Base-by-base conservation (phyloP, 1,284 basidiomycete genomes). In the Agaricales sp. region DNA sequence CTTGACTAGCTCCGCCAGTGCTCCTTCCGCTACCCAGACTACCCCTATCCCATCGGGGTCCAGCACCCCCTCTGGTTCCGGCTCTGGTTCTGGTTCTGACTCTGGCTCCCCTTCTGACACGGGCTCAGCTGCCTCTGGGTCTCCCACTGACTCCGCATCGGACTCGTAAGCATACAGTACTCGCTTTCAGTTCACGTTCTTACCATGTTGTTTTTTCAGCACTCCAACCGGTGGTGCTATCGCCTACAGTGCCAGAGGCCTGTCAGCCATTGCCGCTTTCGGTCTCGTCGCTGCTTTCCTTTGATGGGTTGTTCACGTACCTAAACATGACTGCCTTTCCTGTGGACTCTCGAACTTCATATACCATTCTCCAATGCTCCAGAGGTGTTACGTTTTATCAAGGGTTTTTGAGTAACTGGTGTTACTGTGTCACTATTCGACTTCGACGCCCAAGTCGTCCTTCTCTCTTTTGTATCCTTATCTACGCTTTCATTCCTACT, bases 251-350 rank as follows among this genome's bases (percentile, higher is more conserved):
- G 59, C 60, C 55, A 72, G 65, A 58, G 58, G 66, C 23, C 30
- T 72, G 48, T 62, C 66, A 4, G 69, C 62, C 39, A 60, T 69
- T 26, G 68, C 62, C 21, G 73, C 69, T 44, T 57, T 72, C 37
- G 69, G 67, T 48, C 55, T 71, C 49, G 65, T 64, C 16, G 70
- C 66, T 14, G 55, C 74, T 52, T 63, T 58, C 26, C 64, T 73
- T 54, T 74, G 64, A 58, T 14, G 18, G 14, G 24, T 21, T 22
- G n/a, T 22, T 21, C 3, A 45, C 18, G 26, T 44, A 25, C 41
- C 4, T 8, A 18, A 20, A 35, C 30, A 8, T n/a, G 30, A n/a
- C n/a, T n/a, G n/a, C n/a, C n/a, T n/a, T n/a, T n/a, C n/a, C n/a
- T n/a, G n/a, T n/a, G n/a, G n/a, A n/a, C n/a, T n/a, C n/a, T n/a